Base-by-base conservation (phyloP, 371 early-diverging fungal species). In the Lichtheimia hyalospora region DNA sequence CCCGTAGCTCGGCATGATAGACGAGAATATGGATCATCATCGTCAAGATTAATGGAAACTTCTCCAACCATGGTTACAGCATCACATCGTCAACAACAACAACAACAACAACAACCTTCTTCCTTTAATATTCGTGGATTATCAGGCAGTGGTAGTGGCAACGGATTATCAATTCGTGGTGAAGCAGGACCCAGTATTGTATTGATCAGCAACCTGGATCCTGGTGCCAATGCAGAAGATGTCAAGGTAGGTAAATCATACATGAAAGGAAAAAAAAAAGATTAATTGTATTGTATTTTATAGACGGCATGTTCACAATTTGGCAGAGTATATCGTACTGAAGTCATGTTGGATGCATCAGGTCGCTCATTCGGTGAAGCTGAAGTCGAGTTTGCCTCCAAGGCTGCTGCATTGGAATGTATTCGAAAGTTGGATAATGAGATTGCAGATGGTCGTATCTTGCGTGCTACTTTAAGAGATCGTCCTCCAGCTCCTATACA, bases 151-250 rank as follows among this genome's bases (percentile, higher is more conserved):
- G 44, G 46, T 14, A 40, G 55, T 15, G 52, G 41, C 13, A 39
- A 39, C 25, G 61, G 61, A 0, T 18, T 61, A 14, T 39, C 15
- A 21, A 81, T 83, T 60, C 71, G 73, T 46, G 85, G 81, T 16
- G 79, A 79, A 64, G 69, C 74, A 15, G 86, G 83, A 0, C 83
- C 84, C 3, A 78, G 75, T 5, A 74, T 67, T 24, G 77, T 86
- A 16, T 66, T 83, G 53, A 71, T 86, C 52, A 75, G 76, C 15
- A 83, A 83, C 46, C 63, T 86, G 51, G 83, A 86, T 63, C 77
- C 74, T 13, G 75, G 68, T 28, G 70, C 81, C 0, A 86, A 78
- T 58, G 73, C 81, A 4, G 84, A 84, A 10, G 86, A 86, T 69
- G 74, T 86, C 13, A 71, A 69, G 64, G 86, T 80, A 82, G 65